These are phyloP conservation scores for Salvia sclarea DNA, from an alignment of 305 asterid species.

Conservation along the genomic window DNA sequence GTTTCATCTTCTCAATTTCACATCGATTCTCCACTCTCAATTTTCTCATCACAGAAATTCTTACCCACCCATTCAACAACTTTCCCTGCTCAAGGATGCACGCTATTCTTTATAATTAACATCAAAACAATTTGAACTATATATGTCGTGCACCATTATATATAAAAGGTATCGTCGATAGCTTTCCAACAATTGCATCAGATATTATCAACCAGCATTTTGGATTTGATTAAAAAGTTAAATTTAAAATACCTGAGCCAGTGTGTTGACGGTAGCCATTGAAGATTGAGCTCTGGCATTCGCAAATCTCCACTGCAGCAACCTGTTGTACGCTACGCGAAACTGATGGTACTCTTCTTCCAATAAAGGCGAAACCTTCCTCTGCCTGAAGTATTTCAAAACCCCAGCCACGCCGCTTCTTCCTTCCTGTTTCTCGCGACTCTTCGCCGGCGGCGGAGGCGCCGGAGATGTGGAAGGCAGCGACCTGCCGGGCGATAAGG, in stretches of 20 bases:
- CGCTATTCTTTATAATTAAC: too few species aligned
- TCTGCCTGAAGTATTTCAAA: constrained; percentile 60
- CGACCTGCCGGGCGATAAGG: constrained; percentile 59
- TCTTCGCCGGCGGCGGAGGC: constrained; percentile 35
- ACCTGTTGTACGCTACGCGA: constrained; percentile 54
- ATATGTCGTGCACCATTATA: too few species aligned
- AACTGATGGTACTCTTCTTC: constrained; percentile 69
- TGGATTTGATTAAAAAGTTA: too few species aligned
- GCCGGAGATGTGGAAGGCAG: constrained; percentile 29
- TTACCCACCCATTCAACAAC: constrained; percentile 55
- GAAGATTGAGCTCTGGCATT: constrained; percentile 75
- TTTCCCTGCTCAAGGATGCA: constrained; percentile 44
- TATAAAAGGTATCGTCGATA: too few species aligned
- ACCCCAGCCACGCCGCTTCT: constrained; percentile 48
- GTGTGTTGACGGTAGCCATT: constrained; percentile 44
- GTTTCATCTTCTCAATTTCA: constrained; percentile 45
- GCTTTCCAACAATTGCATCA: too few species aligned
- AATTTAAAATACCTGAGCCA: constrained; percentile 48
- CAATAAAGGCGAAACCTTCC: constrained; percentile 46
- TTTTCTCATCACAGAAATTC: constrained; percentile 42
- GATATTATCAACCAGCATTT: too few species aligned
- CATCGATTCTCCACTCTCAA: constrained; percentile 40
- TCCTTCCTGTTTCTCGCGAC: constrained; percentile 38
- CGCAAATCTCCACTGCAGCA: constrained; percentile 82
- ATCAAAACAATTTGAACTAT: too few species aligned